These are phyloP conservation scores for Zygoascus bituminiphila DNA, from an alignment of 805 yeast species.

Conservation along the genomic window DNA sequence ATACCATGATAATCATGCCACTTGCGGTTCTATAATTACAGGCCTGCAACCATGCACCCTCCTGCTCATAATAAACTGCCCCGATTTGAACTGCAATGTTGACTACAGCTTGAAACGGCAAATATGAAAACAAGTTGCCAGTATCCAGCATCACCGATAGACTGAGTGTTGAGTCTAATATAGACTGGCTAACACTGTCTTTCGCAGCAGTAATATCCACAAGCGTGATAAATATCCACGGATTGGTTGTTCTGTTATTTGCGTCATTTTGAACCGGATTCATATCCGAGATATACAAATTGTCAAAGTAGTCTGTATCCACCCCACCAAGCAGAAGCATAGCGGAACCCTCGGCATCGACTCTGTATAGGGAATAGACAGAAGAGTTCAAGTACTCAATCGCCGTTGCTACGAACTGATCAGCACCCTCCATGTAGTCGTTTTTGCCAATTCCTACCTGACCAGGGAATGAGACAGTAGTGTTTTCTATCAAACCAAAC, in stretches of 20 bases:
- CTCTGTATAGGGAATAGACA: constrained; percentile 9
- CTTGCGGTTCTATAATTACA: constrained; percentile 14
- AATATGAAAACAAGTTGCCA: constrained; percentile 14
- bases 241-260: not conserved
- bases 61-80: constrained; percentile 15
- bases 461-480: constrained; percentile 7
- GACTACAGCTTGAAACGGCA: constrained; percentile 18
- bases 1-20: constrained; percentile 16
- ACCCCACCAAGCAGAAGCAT: constrained; percentile 20
- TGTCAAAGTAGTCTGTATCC: constrained; percentile 14
- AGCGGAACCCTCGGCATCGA: constrained; percentile 8
- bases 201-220: constrained; percentile 10
- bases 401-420: not conserved
- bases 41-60: constrained; percentile 19
- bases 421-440: not conserved
- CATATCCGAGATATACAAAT: constrained; percentile 16
- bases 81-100: constrained; percentile 20
- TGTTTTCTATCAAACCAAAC: constrained; percentile 9
- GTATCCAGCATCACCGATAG: constrained; percentile 20
- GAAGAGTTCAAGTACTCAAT: constrained; percentile 1
- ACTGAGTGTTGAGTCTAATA: not conserved
- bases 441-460: constrained; percentile 10
- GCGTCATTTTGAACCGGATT: constrained; percentile 2
- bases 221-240: constrained; percentile 9
- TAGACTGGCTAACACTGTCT: constrained; percentile 1